Conservation (phyloP, 2,329 filamentous ascomycete genomes). For the Colletotrichum spaethianum region DNA sequence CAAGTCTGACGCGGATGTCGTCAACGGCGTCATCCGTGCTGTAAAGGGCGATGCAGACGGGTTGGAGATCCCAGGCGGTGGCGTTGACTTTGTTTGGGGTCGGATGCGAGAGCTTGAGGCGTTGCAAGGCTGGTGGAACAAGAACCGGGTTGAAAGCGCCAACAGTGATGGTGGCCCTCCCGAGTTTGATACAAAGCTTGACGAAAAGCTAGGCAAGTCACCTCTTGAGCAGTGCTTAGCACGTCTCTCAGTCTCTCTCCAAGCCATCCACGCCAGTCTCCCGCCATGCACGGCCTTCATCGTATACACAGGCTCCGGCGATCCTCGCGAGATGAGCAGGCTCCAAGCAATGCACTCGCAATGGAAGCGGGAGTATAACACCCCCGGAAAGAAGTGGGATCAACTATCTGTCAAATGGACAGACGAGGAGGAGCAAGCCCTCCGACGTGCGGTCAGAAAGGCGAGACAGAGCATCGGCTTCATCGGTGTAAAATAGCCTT, state of each 20-base stretch:
- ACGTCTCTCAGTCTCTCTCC: constrained; percentile 64
- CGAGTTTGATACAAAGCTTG: constrained; percentile 46
- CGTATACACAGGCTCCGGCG: constrained; percentile 76
- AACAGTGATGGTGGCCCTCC: constrained; percentile 54
- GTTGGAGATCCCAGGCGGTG: constrained; percentile 69
- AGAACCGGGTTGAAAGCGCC: constrained; percentile 60
- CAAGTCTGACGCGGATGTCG: constrained; percentile 71
- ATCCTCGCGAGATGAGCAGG: constrained; percentile 76
- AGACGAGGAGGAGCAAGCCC: constrained; percentile 74
- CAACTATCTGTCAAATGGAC: constrained; percentile 78
- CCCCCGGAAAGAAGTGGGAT: constrained; percentile 75
- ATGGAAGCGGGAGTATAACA: constrained; percentile 76
- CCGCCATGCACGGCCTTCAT: constrained; percentile 77
- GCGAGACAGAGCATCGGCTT: constrained; percentile 77
- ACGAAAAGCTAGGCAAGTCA: constrained; percentile 44
- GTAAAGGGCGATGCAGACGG: constrained; percentile 72
- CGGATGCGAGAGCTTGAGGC: constrained; percentile 77
- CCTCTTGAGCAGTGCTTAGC: constrained; percentile 63
- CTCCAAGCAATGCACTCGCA: constrained; percentile 72
- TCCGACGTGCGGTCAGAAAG: constrained; percentile 68
- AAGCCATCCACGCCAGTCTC: constrained; percentile 69
- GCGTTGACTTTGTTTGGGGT: constrained; percentile 78
- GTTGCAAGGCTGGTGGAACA: constrained; percentile 78
- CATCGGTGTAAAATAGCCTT: constrained; percentile 72
- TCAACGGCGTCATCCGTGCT: constrained; percentile 68